Evolutionary conservation across 257 asterid genomes (phyloP).

Genomic region (Forsythia viridissima): DNA sequence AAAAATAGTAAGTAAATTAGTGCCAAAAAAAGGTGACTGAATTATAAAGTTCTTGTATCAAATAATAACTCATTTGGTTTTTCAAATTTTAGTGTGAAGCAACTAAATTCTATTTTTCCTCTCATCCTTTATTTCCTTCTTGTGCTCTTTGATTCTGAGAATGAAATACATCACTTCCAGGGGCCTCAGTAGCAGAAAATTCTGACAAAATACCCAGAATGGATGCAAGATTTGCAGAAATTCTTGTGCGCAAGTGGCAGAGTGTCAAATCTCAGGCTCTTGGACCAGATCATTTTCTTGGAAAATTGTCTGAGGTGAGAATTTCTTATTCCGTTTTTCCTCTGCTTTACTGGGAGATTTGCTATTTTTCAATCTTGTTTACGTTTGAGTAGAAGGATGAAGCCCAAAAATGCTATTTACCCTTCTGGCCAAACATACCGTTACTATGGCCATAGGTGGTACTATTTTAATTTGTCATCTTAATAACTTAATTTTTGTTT

Average conservation of each 20-base stretch:
- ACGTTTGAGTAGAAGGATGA: neutral
- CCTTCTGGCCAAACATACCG: neutral
- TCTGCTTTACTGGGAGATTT: neutral
- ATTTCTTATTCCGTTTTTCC: neutral
- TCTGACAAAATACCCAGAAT: slow-evolving; percentile 69
- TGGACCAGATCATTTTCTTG: slow-evolving; percentile 81
- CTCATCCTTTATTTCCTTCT: slow-evolving; percentile 1
- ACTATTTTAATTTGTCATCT: neutral
- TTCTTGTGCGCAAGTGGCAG: slow-evolving; percentile 87
- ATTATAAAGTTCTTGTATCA: neutral
- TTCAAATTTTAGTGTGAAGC: neutral
- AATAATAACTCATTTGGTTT: neutral
- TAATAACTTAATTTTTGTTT: neutral
- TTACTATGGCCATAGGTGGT: neutral
- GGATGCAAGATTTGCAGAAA: slow-evolving; percentile 89
- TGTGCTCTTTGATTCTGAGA: slow-evolving; percentile 22
- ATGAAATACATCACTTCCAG: slow-evolving; percentile 38
- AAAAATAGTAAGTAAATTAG: neutral
- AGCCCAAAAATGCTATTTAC: neutral
- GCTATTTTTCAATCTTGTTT: neutral
- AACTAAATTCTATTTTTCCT: slow-evolving; percentile 14
- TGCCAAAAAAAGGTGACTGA: neutral
- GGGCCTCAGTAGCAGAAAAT: slow-evolving; percentile 45
- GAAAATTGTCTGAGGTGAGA: slow-evolving; percentile 72
- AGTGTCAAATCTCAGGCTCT: slow-evolving; percentile 81